phyloP scores from a whole-genome alignment of 2,329 filamentous ascomycete species.

The Fusarium sp. region DNA sequence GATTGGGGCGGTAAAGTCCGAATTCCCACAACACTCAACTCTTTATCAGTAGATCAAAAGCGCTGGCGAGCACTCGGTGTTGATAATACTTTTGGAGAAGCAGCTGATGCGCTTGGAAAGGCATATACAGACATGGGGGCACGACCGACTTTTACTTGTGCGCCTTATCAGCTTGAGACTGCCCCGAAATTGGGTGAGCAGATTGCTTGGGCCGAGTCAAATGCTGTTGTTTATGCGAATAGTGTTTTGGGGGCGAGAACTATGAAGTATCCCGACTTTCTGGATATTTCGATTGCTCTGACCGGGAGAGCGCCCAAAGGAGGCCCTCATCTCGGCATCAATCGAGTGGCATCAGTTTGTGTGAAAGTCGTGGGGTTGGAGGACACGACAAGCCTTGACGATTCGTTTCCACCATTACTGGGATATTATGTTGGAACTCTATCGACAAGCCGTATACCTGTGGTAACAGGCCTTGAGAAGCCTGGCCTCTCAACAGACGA shows the following conservation, averaged over 20 bases:
- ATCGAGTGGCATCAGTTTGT: slow-evolving; percentile 33
- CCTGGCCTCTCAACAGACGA: slow-evolving; percentile 24
- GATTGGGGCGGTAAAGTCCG: slow-evolving; percentile 29
- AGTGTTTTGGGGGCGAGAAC: slow-evolving; percentile 37
- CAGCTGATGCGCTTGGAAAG: slow-evolving; percentile 11
- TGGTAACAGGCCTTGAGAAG: slow-evolving; percentile 18
- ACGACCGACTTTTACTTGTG: slow-evolving; percentile 26
- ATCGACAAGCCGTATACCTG: slow-evolving; percentile 23
- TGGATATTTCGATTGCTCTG: slow-evolving; percentile 31
- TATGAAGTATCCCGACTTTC: slow-evolving; percentile 33
- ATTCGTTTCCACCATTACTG: slow-evolving; percentile 32
- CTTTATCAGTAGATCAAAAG: slow-evolving; percentile 30
- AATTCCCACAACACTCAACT: slow-evolving; percentile 32
- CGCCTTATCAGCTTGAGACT: slow-evolving; percentile 33
- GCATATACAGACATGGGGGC: slow-evolving; percentile 37
- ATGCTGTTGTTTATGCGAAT: slow-evolving; percentile 38
- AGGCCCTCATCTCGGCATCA: slow-evolving; percentile 17
- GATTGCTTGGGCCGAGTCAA: slow-evolving; percentile 35
- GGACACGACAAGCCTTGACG: background rate
- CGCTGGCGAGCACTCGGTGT: slow-evolving; percentile 31
- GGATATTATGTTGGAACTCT: slow-evolving; percentile 32
- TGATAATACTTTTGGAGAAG: slow-evolving; percentile 12
- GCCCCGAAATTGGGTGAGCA: slow-evolving; percentile 21
- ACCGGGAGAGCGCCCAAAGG: slow-evolving; percentile 31
- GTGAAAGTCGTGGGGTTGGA: slow-evolving; percentile 39